Base-by-base conservation (phyloP, 1,284 basidiomycete species). In the Trametes hirsuta region DNA sequence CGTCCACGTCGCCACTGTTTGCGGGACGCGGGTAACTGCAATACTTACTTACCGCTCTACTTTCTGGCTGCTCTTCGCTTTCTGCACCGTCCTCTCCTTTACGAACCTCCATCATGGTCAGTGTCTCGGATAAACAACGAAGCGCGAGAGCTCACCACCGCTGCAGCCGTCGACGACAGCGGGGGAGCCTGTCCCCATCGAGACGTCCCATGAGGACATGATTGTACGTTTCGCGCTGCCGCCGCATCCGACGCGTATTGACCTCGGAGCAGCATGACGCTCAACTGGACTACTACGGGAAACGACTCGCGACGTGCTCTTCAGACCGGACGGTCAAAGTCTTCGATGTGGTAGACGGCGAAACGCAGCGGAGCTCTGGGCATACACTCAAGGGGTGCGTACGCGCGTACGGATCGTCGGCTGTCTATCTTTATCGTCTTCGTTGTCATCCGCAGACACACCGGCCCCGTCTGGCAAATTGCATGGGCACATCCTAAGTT, bases 401-500 rank as follows among this genome's bases (percentile, higher is more conserved):
- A 18, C 48, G 21, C 21, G 52, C 46, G 24, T 22, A 12, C 37
- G 49, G 6, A 44, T 42, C 18, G 15, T 15, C 40, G 15, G 47
- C 1, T 22, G n/a, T 22, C 15, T 21, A 18, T 22, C 42, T 40
- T 14, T 5, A 3, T 8, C 39, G 37, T 21, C 25, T 41, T 34
- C 24, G 25, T 18, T 30, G 14, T 45, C 15, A 22, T 14, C 18
- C 15, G 18, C 63, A 92, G 95, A 52, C 97, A 98, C 76, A 94
- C 95, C 12, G 95, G 96, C 15, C 97, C 97, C 3, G 95, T 99
- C 39, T 98, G 97, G 96, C 95, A 97, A 74, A 90, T 99, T 49
- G 87, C 95, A n/a, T 99, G 97, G 97, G 97, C 94, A 6, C 96
- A 99, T 71, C 97, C 97, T 6, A 96, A 95, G 74, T 96, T 94